phyloP scores from a whole-genome alignment of 495 filamentous ascomycete genomes.

The Lophiotrema nucula region DNA sequence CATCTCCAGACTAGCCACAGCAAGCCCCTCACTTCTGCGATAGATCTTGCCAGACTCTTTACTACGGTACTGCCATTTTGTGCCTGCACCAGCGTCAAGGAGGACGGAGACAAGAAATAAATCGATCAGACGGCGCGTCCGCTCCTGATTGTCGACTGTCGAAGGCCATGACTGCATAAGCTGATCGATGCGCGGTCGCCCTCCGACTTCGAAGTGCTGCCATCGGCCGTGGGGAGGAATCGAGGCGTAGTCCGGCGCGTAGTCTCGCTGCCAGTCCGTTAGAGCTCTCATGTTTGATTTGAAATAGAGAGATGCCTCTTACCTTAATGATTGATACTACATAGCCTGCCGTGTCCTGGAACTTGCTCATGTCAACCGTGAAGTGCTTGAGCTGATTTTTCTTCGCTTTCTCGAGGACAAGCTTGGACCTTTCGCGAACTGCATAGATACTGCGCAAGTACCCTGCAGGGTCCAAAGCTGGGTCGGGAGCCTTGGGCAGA shows the following conservation, averaged over 20 bases:
- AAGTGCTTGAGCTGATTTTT: slow-evolving; percentile 82
- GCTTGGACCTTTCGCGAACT: slow-evolving; percentile 72
- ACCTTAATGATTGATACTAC: slow-evolving; percentile 97
- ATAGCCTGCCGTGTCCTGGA: slow-evolving; percentile 83
- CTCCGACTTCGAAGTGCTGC: slow-evolving; percentile 90
- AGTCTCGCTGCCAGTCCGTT: slow-evolving; percentile 80
- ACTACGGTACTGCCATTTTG: slow-evolving; percentile 83
- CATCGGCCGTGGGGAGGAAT: slow-evolving; percentile 87
- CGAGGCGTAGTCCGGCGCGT: slow-evolving; percentile 75
- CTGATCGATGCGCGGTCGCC: slow-evolving; percentile 67
- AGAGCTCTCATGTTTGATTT: too few relatives aligned
- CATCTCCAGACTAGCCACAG: slow-evolving; percentile 95
- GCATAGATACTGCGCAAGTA: slow-evolving; percentile 90
- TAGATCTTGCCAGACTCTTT: slow-evolving; percentile 85
- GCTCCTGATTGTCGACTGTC: slow-evolving; percentile 65
- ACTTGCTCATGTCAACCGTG: slow-evolving; percentile 85
- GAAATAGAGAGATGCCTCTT: too few relatives aligned
- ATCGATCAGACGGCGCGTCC: slow-evolving; percentile 74
- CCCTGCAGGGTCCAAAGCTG: slow-evolving; percentile 82
- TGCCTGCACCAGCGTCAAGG: slow-evolving; percentile 83
- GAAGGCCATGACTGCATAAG: slow-evolving; percentile 67
- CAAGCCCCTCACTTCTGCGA: slow-evolving; percentile 85
- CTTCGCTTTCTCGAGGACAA: slow-evolving; percentile 75
- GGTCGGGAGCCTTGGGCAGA: slow-evolving; percentile 84
- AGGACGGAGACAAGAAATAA: slow-evolving; percentile 88